Evolutionary conservation across 345 rosid species (phyloP), one percentile per base, ranked within the genome.

Genomic region (Stellera chamaejasme): DNA sequence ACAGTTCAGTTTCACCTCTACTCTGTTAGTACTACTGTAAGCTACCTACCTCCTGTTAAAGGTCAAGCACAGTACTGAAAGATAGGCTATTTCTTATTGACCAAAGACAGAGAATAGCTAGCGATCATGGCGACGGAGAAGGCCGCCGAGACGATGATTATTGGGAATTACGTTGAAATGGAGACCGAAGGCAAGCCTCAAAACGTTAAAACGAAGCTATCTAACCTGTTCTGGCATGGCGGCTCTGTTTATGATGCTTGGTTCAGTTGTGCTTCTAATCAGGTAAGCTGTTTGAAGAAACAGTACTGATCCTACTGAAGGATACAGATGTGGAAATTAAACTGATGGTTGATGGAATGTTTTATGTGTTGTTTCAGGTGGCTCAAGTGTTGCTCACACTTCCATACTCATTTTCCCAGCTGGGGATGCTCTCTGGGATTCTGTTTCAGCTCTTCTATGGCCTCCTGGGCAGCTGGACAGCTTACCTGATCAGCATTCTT

Each of bases 201-300:
- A 26, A 67, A 69, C 73, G 45, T 82, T 65, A 93, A 89, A 72
- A 49, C 77, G 52, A 89, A 50, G 72, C 64, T 93, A 11, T 89
- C 96, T 43, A 72, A 69, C 39, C 62, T 93, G 45, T 83, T 93
- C 47, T 93, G 97, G 99, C 91, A 93, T 69, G 99, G 99, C 3
- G 99, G 97, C 19, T 93, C 99, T 61, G 91, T 14, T 52, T 93
- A 93, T 70, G 99, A 93, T 69, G 98, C 98, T 61, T 92, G 98
- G 98, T 92, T 92, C 60, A 92, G 98, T 76, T 92, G 98, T 60
- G 88, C 99, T 66, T 93, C 99, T 1, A 93, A 89, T 60, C 99
- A 93, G 94, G 99, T 86, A 0, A 1, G 19, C 23, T 52, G 2
- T 47, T 6, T 51, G 23, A 19, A 19, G 23, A 19, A 19, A 19